These are phyloP conservation scores for Physaria fendleri DNA, from an alignment of 345 rosid species.

Conservation along the genomic window DNA sequence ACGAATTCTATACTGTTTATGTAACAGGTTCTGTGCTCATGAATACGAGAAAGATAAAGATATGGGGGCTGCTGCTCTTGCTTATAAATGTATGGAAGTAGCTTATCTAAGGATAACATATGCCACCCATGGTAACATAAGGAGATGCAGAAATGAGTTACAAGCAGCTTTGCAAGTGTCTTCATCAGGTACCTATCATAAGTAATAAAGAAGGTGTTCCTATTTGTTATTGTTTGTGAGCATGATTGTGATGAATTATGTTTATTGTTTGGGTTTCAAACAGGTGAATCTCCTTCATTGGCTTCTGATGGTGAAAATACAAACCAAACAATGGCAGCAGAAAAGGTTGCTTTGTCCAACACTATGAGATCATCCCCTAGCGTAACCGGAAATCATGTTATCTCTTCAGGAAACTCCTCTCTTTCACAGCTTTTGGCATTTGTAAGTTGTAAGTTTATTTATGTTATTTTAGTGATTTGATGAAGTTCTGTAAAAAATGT, in stretches of 20 bases:
- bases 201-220: background rate
- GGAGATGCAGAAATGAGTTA: slow-evolving; percentile 65
- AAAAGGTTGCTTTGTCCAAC: slow-evolving; percentile 54
- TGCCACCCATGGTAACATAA: slow-evolving; percentile 50
- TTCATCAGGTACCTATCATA: slow-evolving; percentile 62
- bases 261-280: slow-evolving; percentile 8
- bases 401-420: slow-evolving; percentile 51
- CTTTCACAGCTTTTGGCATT: slow-evolving; percentile 60
- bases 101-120: slow-evolving; percentile 87
- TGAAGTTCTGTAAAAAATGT: too few relatives aligned
- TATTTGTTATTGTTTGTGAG: background rate
- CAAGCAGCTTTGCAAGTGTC: slow-evolving; percentile 55
- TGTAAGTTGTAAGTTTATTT: too few relatives aligned
- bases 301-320: slow-evolving; percentile 88
- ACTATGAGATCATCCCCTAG: slow-evolving; percentile 59
- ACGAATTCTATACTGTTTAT: background rate
- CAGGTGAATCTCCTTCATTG: slow-evolving; percentile 94
- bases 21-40: slow-evolving; percentile 84
- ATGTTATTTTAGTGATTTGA: too few relatives aligned
- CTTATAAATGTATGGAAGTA: slow-evolving; percentile 96
- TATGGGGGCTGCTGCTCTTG: slow-evolving; percentile 92
- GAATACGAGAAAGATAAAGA: slow-evolving; percentile 88
- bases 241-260: slow-evolving; percentile 6
- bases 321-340: slow-evolving; percentile 53
- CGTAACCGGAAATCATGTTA: slow-evolving; percentile 53